These are phyloP conservation scores for Emericellopsis cladophorae DNA, from an alignment of 2,329 filamentous ascomycete genomes.

Conservation along the genomic window DNA sequence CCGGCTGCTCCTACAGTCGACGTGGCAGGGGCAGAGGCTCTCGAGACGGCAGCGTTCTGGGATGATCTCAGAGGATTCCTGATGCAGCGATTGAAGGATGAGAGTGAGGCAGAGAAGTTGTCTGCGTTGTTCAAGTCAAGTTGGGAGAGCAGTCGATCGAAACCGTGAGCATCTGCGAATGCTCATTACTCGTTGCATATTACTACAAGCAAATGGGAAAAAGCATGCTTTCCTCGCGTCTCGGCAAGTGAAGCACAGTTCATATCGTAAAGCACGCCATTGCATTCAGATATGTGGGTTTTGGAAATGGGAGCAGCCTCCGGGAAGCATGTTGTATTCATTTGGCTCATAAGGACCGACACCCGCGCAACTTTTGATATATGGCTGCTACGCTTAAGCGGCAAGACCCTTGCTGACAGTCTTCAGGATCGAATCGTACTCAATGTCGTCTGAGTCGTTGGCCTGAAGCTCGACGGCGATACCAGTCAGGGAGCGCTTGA, in stretches of 20 bases:
- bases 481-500: conserved; percentile 68
- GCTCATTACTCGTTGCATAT: too few relatives aligned
- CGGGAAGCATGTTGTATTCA: conserved; percentile 13
- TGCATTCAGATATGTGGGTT: conserved; percentile 5
- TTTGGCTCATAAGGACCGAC: conserved; percentile 10
- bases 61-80: conserved; percentile 71
- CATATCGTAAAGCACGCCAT: too few relatives aligned
- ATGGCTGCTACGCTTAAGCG: conserved; percentile 18
- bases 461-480: conserved; percentile 69
- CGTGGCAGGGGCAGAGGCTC: conserved; percentile 39
- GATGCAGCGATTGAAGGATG: conserved; percentile 65
- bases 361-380: background rate
- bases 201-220: too few relatives aligned
- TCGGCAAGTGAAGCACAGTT: too few relatives aligned
- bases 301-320: conserved; percentile 9
- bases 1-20: conserved; percentile 7
- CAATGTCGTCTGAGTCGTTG: conserved; percentile 74
- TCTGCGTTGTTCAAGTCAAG: conserved; percentile 56
- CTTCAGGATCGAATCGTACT: conserved; percentile 59
- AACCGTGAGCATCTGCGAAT: conserved; percentile 3
- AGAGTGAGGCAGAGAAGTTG: conserved; percentile 49
- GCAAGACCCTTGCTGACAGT: conserved; percentile 51
- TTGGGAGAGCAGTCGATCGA: conserved; percentile 42
- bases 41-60: conserved; percentile 74
- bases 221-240: too few relatives aligned